Percentiles rank a stretch among this genome's conserved stretches.
Evolutionary conservation across 768 basidiomycete species (phyloP).

Genomic region (Pisolithus albus): DNA sequence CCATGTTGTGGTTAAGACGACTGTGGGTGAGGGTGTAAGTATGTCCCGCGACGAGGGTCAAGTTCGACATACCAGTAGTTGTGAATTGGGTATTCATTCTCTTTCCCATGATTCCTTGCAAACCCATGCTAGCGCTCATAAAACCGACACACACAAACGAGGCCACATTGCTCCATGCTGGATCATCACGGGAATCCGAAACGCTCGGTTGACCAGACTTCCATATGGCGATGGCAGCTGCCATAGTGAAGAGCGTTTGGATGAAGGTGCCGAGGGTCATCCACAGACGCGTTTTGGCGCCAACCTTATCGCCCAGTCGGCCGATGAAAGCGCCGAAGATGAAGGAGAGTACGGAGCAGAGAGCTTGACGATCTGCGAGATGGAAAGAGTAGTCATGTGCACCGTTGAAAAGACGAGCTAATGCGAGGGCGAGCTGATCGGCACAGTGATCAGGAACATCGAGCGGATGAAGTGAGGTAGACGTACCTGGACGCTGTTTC

Average conservation of each 20-base stretch:
- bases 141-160: slow-evolving; percentile 71
- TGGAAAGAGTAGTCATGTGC: slow-evolving; percentile 58
- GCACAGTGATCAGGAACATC: background rate
- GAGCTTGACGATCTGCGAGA: slow-evolving; percentile 75
- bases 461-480: background rate
- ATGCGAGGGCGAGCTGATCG: slow-evolving; percentile 62
- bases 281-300: slow-evolving; percentile 68
- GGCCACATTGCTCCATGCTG: slow-evolving; percentile 61
- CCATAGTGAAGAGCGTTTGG: slow-evolving; percentile 73
- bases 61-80: slow-evolving; percentile 53
- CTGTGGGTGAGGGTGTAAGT: slow-evolving; percentile 28
- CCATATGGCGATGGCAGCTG: slow-evolving; percentile 64
- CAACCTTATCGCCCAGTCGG: slow-evolving; percentile 78
- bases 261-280: slow-evolving; percentile 63
- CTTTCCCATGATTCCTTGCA: slow-evolving; percentile 79
- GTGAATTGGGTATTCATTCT: slow-evolving; percentile 71
- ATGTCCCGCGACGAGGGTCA: background rate
- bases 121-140: slow-evolving; percentile 71
- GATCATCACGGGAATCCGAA: slow-evolving; percentile 47
- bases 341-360: slow-evolving; percentile 76
- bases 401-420: slow-evolving; percentile 70
- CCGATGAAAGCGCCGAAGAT: slow-evolving; percentile 71
- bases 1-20: slow-evolving; percentile 84
- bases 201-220: slow-evolving; percentile 54
- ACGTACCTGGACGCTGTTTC: slow-evolving; percentile 58